Evolutionary conservation across 768 basidiomycete species (phyloP).

Genomic region (Lentinula guzmanii): DNA sequence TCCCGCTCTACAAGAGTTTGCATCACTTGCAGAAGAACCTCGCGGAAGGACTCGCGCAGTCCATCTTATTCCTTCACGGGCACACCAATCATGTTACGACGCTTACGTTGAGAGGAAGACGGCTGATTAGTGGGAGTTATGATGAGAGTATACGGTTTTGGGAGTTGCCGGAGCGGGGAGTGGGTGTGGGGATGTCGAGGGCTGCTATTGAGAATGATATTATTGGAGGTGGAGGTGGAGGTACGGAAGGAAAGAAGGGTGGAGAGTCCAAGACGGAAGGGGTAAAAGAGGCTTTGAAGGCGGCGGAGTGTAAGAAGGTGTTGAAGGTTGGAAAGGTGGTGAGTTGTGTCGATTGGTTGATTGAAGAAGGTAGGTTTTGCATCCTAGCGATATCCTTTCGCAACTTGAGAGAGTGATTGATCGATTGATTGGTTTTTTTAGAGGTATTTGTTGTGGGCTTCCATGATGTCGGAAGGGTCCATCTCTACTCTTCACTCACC

Average conservation of each 20-base stretch:
- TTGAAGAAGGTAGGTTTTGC: conserved; percentile 58
- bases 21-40: conserved; percentile 88
- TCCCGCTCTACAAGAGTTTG: conserved; percentile 67
- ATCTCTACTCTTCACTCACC: conserved; percentile 80
- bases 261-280: conserved; percentile 23
- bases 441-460: conserved; percentile 92
- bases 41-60: conserved; percentile 67
- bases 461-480: conserved; percentile 91
- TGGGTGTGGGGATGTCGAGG: conserved; percentile 12
- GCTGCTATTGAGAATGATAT: conserved; percentile 9
- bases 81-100: conserved; percentile 90
- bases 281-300: conserved; percentile 20
- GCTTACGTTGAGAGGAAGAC: conserved; percentile 67
- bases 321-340: conserved; percentile 85
- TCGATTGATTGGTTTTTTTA: conserved; percentile 15
- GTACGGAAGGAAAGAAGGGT: conserved; percentile 28
- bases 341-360: conserved; percentile 82
- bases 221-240: neutral
- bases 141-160: conserved; percentile 92
- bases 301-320: conserved; percentile 65
- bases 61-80: conserved; percentile 69
- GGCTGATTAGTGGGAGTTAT: conserved; percentile 84
- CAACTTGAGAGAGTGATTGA: too few species aligned
- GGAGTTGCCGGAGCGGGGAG: conserved; percentile 48
- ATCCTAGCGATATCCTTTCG: neutral